Percentiles rank a stretch among this genome's conserved stretches.
Evolutionary conservation across 2,329 filamentous ascomycete species (phyloP).

Genomic region (Pseudogymnoascus sp.): DNA sequence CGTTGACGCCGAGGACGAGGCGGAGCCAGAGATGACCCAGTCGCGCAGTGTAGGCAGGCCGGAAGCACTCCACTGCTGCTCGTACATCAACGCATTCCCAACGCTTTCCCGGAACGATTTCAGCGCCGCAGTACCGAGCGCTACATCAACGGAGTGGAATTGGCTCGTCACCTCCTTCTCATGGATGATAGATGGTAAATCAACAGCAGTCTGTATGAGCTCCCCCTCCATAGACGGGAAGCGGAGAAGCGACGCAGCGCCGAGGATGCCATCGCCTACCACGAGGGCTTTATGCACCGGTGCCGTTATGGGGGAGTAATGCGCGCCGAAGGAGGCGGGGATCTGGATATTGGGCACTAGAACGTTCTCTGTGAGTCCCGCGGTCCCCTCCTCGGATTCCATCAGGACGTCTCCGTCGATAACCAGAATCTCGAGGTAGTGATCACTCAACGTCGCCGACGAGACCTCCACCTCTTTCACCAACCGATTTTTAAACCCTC

Average conservation of each 20-base stretch:
- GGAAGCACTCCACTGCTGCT: constrained; percentile 65
- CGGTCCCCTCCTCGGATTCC: constrained; percentile 34
- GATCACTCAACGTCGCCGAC: constrained; percentile 50
- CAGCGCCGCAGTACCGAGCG: constrained; percentile 54
- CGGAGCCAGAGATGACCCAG: constrained; percentile 50
- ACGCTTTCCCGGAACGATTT: constrained; percentile 59
- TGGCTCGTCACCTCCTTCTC: constrained; percentile 29
- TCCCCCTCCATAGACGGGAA: constrained; percentile 21
- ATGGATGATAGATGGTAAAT: constrained; percentile 40
- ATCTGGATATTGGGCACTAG: constrained; percentile 71
- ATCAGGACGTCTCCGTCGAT: constrained; percentile 43
- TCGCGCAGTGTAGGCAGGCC: constrained; percentile 55
- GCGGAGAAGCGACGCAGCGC: constrained; percentile 45
- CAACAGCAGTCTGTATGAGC: constrained; percentile 47
- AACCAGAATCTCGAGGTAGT: constrained; percentile 56
- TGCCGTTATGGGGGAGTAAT: constrained; percentile 60
- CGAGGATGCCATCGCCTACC: constrained; percentile 63
- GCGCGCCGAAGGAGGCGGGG: constrained; percentile 52
- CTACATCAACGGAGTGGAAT: constrained; percentile 54
- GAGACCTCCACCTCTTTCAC: constrained; percentile 52
- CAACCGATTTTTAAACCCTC: constrained; percentile 35
- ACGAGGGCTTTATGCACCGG: constrained; percentile 78
- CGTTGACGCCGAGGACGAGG: constrained; percentile 29
- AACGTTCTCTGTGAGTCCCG: constrained; percentile 52
- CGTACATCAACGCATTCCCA: constrained; percentile 61